Conservation (phyloP, 2,329 filamentous ascomycete genomes). For the Drechmeria coniospora region DNA sequence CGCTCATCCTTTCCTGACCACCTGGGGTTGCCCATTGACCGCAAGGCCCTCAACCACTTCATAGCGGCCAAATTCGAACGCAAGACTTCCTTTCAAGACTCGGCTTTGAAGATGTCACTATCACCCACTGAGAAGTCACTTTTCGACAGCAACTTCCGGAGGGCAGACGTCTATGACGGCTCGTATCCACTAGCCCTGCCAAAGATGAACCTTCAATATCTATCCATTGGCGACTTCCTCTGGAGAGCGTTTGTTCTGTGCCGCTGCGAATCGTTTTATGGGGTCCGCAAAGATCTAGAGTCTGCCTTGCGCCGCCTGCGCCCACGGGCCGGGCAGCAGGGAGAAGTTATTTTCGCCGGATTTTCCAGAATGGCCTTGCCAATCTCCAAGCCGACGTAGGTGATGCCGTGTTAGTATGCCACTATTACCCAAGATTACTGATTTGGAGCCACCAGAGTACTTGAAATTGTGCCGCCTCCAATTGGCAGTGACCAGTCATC, state of each 20-base stretch:
- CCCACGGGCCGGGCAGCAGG: constrained; percentile 47
- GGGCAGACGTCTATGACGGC: constrained; percentile 78
- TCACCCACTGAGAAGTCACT: constrained; percentile 73
- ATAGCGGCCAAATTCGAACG: constrained; percentile 63
- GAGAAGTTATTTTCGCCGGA: constrained; percentile 61
- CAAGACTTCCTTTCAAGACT: constrained; percentile 69
- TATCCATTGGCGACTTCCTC: constrained; percentile 90
- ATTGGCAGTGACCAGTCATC: constrained; percentile 78
- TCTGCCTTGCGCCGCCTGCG: constrained; percentile 64
- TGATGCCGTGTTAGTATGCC: constrained; percentile 3
- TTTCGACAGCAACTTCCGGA: constrained; percentile 63
- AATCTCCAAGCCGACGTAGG: constrained; percentile 60
- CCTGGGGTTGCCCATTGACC: constrained; percentile 45
- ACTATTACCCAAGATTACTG: neutral
- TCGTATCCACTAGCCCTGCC: constrained; percentile 78
- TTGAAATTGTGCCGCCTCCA: constrained; percentile 68
- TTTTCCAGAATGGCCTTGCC: constrained; percentile 86
- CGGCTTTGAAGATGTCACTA: constrained; percentile 52
- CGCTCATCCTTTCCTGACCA: constrained; percentile 68
- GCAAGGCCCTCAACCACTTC: constrained; percentile 53
- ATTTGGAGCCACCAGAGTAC: constrained; percentile 32
- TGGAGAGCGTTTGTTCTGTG: constrained; percentile 88
- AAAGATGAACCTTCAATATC: constrained; percentile 88
- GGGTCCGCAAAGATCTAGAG: constrained; percentile 83
- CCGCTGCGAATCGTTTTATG: constrained; percentile 82